Evolutionary conservation across 2,329 filamentous ascomycete species (phyloP).

Genomic region (Paracamarosporium sp.): DNA sequence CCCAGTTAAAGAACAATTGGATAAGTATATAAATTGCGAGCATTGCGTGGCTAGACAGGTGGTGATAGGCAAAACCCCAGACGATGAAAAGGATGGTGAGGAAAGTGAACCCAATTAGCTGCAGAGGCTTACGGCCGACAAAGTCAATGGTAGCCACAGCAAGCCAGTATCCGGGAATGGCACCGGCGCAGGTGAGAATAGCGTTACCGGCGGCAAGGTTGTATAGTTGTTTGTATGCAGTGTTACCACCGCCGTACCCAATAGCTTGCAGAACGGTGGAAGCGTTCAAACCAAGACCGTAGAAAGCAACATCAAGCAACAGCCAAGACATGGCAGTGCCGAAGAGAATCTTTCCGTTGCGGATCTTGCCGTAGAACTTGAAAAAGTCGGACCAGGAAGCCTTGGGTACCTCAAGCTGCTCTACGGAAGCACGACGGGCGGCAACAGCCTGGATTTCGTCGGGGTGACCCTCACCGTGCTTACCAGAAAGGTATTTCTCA

Average conservation of each 20-base stretch:
- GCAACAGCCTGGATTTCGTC: conserved; percentile 72
- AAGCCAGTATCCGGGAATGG: conserved; percentile 81
- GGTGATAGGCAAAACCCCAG: conserved; percentile 45
- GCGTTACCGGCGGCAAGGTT: conserved; percentile 80
- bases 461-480: conserved; percentile 64
- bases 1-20: conserved; percentile 61
- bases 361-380: conserved; percentile 72
- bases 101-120: conserved; percentile 39
- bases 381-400: conserved; percentile 76
- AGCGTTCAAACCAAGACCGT: conserved; percentile 74
- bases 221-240: conserved; percentile 73
- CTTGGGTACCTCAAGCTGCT: conserved; percentile 69
- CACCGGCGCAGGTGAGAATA: conserved; percentile 78
- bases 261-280: conserved; percentile 74
- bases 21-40: conserved; percentile 56
- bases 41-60: conserved; percentile 47
- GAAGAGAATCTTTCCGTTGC: conserved; percentile 74
- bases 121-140: conserved; percentile 61
- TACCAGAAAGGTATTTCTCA: conserved; percentile 74
- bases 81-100: conserved; percentile 44
- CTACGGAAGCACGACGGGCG: conserved; percentile 60
- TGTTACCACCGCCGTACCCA: conserved; percentile 68
- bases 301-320: conserved; percentile 64
- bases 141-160: conserved; percentile 66
- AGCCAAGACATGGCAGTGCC: conserved; percentile 83